These are phyloP conservation scores for Sporothrix brasiliensis DNA, from an alignment of 2,329 filamentous ascomycete species.

Conservation along the genomic window DNA sequence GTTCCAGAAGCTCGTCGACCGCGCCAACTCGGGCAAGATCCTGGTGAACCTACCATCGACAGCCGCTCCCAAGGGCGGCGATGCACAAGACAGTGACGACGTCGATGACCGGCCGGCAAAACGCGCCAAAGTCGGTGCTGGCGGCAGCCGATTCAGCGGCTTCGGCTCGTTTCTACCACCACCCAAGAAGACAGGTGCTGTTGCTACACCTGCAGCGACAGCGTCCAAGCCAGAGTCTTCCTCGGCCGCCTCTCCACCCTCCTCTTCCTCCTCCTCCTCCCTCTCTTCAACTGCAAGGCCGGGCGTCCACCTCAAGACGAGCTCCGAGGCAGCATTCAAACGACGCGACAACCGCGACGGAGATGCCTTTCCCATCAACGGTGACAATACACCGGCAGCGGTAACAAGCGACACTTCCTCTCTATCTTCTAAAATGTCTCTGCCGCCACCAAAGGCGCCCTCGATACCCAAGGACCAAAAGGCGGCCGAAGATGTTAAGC, in stretches of 20 bases:
- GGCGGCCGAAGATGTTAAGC: conserved; percentile 65
- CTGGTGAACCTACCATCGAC: conserved; percentile 71
- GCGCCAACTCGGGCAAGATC: conserved; percentile 81
- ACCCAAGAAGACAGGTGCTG: conserved; percentile 65
- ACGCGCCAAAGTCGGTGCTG: conserved; percentile 58
- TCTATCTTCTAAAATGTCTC: conserved; percentile 32
- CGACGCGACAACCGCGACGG: conserved; percentile 43
- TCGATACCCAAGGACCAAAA: conserved; percentile 60
- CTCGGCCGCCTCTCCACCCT: background rate
- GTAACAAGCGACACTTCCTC: conserved; percentile 38
- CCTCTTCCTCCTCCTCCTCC: background rate
- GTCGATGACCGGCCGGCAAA: conserved; percentile 68
- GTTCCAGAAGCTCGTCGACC: conserved; percentile 80
- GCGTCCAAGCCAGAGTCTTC: conserved; percentile 36
- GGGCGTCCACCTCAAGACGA: conserved; percentile 79
- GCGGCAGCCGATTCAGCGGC: conserved; percentile 68
- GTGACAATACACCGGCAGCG: conserved; percentile 30
- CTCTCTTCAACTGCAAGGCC: conserved; percentile 49
- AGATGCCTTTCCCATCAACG: conserved; percentile 47
- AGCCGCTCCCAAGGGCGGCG: conserved; percentile 41
- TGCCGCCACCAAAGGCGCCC: conserved; percentile 52
- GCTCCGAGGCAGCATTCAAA: conserved; percentile 78
- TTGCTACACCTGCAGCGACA: conserved; percentile 40
- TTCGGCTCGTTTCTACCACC: conserved; percentile 87
- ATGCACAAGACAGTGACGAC: conserved; percentile 41